Percentiles rank a stretch among this genome's conserved stretches.
Evolutionary conservation across 805 yeast species (phyloP).

Genomic region (Teunomyces pallodes): DNA sequence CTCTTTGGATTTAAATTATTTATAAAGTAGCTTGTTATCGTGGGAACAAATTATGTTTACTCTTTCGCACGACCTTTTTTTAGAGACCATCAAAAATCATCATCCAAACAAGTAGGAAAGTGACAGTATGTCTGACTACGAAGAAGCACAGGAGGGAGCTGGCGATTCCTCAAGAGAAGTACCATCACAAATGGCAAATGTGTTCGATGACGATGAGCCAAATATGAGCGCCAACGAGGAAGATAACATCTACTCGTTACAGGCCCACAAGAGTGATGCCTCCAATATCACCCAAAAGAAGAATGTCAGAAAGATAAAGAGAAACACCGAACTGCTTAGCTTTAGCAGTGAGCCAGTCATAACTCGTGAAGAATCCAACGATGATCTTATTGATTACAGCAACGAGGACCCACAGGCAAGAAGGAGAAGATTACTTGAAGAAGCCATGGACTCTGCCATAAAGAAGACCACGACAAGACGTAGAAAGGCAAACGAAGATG

Average conservation of each 20-base stretch:
- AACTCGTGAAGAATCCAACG: slow-evolving; percentile 8
- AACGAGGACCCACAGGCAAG: slow-evolving; percentile 39
- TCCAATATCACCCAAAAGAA: slow-evolving; percentile 24
- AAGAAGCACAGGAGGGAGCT: background rate
- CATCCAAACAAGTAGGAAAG: background rate
- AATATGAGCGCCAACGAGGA: slow-evolving; percentile 12
- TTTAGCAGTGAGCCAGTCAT: background rate
- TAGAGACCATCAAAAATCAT: background rate
- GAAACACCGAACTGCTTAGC: slow-evolving; percentile 8
- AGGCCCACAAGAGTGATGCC: slow-evolving; percentile 19
- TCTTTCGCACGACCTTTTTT: slow-evolving; percentile 1
- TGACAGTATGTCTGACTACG: slow-evolving; percentile 2
- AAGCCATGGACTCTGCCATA: slow-evolving; percentile 71
- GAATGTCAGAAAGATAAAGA: slow-evolving; percentile 22
- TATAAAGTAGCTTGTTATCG: background rate
- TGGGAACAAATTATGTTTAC: background rate
- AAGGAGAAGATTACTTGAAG: slow-evolving; percentile 77
- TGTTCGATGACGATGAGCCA: slow-evolving; percentile 1
- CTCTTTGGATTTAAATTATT: no score
- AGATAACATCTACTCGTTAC: slow-evolving; percentile 21
- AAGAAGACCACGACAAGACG: slow-evolving; percentile 59
- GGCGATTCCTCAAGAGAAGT: slow-evolving; percentile 1
- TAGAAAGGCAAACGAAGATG: slow-evolving; percentile 83
- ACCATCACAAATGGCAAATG: background rate
- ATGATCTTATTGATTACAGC: slow-evolving; percentile 13